Percentiles rank a stretch among this genome's conserved stretches.
Evolutionary conservation across 768 basidiomycete genomes (phyloP).

Genomic region (Suillus hirtellus): DNA sequence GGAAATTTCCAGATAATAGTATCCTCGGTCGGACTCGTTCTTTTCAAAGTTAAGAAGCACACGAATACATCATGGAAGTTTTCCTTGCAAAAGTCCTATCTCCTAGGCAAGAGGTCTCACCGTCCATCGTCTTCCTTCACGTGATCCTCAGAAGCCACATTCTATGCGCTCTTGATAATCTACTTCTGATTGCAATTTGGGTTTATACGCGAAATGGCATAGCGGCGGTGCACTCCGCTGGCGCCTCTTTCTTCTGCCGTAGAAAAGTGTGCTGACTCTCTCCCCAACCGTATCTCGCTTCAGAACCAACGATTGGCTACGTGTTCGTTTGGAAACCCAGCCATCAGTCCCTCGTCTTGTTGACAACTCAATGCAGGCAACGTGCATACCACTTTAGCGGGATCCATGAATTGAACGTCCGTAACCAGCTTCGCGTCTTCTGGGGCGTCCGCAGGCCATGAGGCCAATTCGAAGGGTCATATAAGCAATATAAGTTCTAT

Average conservation of each 20-base stretch:
- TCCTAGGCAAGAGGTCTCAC: neutral
- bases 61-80: neutral
- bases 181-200: neutral
- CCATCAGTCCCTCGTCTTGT: neutral
- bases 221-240: neutral
- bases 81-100: neutral
- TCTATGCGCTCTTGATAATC: neutral
- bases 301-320: neutral
- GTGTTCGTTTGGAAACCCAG: neutral
- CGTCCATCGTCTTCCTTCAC: neutral
- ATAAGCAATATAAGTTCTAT: neutral
- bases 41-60: conserved; percentile 1
- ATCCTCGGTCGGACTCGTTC: neutral
- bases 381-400: neutral
- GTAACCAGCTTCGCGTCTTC: conserved; percentile 1
- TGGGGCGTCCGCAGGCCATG: neutral
- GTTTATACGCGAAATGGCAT: neutral
- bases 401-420: neutral
- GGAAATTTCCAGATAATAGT: neutral
- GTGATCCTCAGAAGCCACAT: neutral
- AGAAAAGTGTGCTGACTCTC: neutral
- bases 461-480: neutral
- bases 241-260: neutral
- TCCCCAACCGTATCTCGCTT: conserved; percentile 2
- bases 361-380: neutral